phyloP scores from a whole-genome alignment of 768 basidiomycete species.

The Galerina marginata region DNA sequence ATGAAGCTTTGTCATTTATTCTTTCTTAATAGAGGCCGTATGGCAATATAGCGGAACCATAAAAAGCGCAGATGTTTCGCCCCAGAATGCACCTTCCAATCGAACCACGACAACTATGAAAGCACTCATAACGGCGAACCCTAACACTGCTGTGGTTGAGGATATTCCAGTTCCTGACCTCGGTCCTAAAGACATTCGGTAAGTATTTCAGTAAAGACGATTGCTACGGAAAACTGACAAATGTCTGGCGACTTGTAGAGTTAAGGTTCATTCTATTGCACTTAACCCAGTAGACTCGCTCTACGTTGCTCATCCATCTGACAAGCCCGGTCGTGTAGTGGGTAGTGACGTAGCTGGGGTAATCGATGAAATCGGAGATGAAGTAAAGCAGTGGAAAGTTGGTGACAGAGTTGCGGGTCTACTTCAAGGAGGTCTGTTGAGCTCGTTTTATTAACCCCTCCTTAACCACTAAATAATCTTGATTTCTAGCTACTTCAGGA shows the following conservation, averaged over 20 bases:
- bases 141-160: conserved; percentile 32
- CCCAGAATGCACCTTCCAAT: background rate
- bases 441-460: background rate
- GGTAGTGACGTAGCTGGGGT: conserved; percentile 42
- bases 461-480: background rate
- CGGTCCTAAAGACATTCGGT: conserved; percentile 34
- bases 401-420: conserved; percentile 40
- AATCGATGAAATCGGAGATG: conserved; percentile 35
- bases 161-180: conserved; percentile 34
- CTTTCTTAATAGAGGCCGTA: background rate
- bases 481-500: conserved; percentile 33
- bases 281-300: conserved; percentile 41
- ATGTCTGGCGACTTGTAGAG: conserved; percentile 13
- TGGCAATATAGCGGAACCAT: background rate
- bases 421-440: conserved; percentile 35
- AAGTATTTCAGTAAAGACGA: conserved; percentile 1
- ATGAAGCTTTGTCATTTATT: conserved; percentile 1
- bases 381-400: conserved; percentile 32
- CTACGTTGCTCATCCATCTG: conserved; percentile 30
- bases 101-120: conserved; percentile 24
- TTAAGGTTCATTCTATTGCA: conserved; percentile 37
- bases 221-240: background rate
- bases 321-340: conserved; percentile 35
- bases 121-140: conserved; percentile 33
- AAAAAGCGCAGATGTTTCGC: background rate